Conservation (phyloP, 371 early-diverging fungal species). For the Mycotypha africana region DNA sequence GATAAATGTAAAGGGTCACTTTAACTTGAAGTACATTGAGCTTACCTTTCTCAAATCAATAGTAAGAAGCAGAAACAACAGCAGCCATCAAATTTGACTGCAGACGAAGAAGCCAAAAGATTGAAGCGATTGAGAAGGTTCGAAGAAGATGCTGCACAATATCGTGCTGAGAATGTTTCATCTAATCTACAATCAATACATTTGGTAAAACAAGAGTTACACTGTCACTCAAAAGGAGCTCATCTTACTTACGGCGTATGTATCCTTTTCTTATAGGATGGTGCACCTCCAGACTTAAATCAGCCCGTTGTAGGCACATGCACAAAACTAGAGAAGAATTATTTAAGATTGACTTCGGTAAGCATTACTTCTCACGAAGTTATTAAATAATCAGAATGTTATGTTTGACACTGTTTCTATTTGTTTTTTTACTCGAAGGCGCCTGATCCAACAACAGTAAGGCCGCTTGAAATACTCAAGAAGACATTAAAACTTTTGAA, state of each 20-base stretch:
- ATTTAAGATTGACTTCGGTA: conserved; percentile 85
- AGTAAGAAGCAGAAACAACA: no score
- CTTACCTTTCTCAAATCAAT: no score
- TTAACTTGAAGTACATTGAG: no score
- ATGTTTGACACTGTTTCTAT: not conserved
- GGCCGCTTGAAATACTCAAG: conserved; percentile 74
- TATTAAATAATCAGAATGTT: conserved; percentile 13
- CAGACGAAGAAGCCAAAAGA: conserved; percentile 29
- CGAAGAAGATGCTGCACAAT: conserved; percentile 27
- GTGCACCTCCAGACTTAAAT: conserved; percentile 69
- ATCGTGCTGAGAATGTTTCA: conserved; percentile 8
- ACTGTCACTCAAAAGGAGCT: not conserved
- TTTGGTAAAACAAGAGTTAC: conserved; percentile 1
- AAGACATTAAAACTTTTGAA: conserved; percentile 72
- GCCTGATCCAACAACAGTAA: conserved; percentile 86
- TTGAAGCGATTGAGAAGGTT: conserved; percentile 43
- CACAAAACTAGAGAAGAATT: conserved; percentile 78
- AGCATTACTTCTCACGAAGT: no score
- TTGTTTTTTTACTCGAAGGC: conserved; percentile 45
- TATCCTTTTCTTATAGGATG: conserved; percentile 51
- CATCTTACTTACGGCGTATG: no score
- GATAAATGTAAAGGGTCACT: no score
- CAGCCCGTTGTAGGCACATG: conserved; percentile 88
- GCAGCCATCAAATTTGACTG: conserved; percentile 16
- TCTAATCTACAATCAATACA: conserved; percentile 2